These are phyloP conservation scores for Suillus paluster DNA, from an alignment of 768 basidiomycete genomes.

Conservation along the genomic window DNA sequence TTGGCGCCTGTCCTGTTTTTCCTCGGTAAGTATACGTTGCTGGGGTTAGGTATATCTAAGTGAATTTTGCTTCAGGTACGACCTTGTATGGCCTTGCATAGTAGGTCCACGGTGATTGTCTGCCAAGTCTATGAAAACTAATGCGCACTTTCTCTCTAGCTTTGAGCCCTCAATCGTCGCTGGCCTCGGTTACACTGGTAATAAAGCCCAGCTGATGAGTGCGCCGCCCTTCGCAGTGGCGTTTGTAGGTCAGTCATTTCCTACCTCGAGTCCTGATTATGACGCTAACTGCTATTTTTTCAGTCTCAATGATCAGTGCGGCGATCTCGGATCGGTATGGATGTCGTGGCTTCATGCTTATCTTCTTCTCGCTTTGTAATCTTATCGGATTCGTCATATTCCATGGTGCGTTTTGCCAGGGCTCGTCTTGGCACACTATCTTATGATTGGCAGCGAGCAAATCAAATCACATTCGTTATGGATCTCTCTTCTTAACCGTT, in stretches of 20 bases:
- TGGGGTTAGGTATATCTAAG: neutral
- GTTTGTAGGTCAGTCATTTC: constrained; percentile 46
- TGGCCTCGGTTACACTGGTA: constrained; percentile 57
- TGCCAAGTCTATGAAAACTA: constrained; percentile 45
- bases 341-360: constrained; percentile 51
- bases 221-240: constrained; percentile 59
- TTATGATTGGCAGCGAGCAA: constrained; percentile 20
- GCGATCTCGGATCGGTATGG: constrained; percentile 57
- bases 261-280: neutral
- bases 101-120: constrained; percentile 21
- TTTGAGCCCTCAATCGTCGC: constrained; percentile 78
- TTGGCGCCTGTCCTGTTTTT: constrained; percentile 56
- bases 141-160: constrained; percentile 48
- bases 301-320: constrained; percentile 46
- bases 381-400: constrained; percentile 61
- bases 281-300: neutral
- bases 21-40: constrained; percentile 42
- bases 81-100: constrained; percentile 22
- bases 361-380: constrained; percentile 47
- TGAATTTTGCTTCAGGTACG: constrained; percentile 19
- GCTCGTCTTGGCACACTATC: neutral
- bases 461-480: constrained; percentile 51
- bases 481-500: constrained; percentile 58
- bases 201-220: constrained; percentile 63
- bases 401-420: constrained; percentile 43